Percentiles rank a stretch among this genome's conserved stretches.
phyloP scores from a whole-genome alignment of 306 rosid genomes.

The Castanea sativa region DNA sequence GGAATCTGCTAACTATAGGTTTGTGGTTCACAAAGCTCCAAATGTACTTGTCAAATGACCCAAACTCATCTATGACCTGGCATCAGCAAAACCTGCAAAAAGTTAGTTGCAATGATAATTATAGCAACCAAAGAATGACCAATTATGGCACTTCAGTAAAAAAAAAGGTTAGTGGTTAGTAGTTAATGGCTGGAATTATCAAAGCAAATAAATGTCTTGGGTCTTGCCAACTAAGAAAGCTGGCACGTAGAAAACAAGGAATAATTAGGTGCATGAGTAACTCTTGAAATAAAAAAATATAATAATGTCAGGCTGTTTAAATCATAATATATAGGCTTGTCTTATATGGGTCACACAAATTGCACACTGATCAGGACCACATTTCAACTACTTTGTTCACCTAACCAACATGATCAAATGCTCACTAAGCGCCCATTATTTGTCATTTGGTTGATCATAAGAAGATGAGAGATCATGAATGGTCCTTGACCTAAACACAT shows the following conservation, averaged over 20 bases:
- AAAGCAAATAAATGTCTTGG: conserved; percentile 24
- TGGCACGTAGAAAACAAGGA: conserved; percentile 45
- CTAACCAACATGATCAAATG: conserved; percentile 51
- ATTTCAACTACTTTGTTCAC: conserved; percentile 43
- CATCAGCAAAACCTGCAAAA: conserved; percentile 63
- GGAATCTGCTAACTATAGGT: conserved; percentile 62
- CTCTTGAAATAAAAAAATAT: conserved; percentile 29
- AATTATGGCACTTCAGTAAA: conserved; percentile 24
- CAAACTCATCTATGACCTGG: conserved; percentile 77
- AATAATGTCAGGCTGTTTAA: conserved; percentile 22
- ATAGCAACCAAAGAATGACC: conserved; percentile 29
- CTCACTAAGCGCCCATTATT: conserved; percentile 28
- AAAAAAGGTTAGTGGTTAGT: conserved; percentile 15
- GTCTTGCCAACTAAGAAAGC: conserved; percentile 44
- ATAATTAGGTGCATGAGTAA: conserved; percentile 45
- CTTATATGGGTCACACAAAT: conserved; percentile 37
- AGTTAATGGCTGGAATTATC: conserved; percentile 28
- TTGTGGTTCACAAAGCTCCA: conserved; percentile 83
- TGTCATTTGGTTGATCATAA: conserved; percentile 34
- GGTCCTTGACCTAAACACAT: conserved; percentile 11
- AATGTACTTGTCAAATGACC: conserved; percentile 67
- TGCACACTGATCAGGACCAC: conserved; percentile 46
- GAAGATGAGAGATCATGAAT: conserved; percentile 8
- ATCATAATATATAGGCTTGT: conserved; percentile 32
- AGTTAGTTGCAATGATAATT: conserved; percentile 47